Conservation (phyloP, 1,284 basidiomycete genomes). For the Ustilago curta region DNA sequence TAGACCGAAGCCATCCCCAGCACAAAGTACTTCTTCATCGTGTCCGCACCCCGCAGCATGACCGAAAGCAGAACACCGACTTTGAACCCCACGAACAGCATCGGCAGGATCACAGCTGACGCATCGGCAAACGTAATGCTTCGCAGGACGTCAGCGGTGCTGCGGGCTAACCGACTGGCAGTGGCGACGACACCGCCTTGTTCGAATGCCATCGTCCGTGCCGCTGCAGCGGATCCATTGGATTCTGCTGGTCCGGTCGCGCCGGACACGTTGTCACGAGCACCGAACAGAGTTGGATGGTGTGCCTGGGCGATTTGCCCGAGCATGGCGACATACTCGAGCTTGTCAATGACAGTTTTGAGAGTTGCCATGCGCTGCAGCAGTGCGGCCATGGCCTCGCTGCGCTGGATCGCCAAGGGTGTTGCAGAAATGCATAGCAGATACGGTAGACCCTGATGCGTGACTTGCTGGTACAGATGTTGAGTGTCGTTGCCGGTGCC, state of each 20-base stretch:
- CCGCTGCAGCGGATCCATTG: not conserved
- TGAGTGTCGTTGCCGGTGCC: not conserved
- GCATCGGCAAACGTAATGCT: conserved; percentile 34
- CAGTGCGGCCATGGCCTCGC: conserved; percentile 29
- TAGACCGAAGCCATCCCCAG: conserved; percentile 40
- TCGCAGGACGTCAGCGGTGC: not conserved
- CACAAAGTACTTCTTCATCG: conserved; percentile 44
- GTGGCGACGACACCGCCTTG: conserved; percentile 7
- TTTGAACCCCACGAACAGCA: conserved; percentile 53
- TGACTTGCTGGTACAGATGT: conserved; percentile 42
- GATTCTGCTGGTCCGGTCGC: not conserved
- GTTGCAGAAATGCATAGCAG: conserved; percentile 35
- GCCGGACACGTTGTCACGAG: not conserved
- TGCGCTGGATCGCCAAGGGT: conserved; percentile 29
- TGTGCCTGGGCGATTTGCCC: conserved; percentile 15
- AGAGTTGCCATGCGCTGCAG: conserved; percentile 31
- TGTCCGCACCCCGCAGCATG: conserved; percentile 43
- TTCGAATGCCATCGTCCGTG: conserved; percentile 7
- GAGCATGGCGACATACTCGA: conserved; percentile 39
- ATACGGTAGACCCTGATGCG: conserved; percentile 47
- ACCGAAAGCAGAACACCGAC: conserved; percentile 53
- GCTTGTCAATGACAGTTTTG: conserved; percentile 27
- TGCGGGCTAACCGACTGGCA: not conserved
- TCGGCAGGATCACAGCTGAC: conserved; percentile 32
- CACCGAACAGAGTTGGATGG: not conserved